phyloP scores from a whole-genome alignment of 345 rosid genomes.

The Pugionium dolabratum region DNA sequence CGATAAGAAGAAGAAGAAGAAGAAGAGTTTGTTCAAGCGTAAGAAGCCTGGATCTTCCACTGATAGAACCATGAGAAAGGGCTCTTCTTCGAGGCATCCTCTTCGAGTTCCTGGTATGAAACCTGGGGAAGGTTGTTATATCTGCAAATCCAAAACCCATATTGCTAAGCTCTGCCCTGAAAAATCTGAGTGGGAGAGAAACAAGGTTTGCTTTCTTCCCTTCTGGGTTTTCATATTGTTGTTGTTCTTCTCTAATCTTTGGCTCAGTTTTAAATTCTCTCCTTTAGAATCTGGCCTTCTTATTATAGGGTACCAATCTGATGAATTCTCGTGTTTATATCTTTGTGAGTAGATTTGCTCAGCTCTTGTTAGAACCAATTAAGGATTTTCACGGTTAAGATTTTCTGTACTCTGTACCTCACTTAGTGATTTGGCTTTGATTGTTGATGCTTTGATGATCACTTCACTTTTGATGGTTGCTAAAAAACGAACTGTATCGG shows the following conservation, averaged over 20 bases:
- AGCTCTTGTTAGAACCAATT: slow-evolving; percentile 9
- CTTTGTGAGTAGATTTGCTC: not conserved
- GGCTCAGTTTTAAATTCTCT: too few species aligned
- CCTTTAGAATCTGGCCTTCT: too few species aligned
- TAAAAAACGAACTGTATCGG: not conserved
- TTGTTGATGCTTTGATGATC: not conserved
- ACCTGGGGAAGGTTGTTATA: slow-evolving; percentile 90
- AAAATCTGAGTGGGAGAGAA: slow-evolving; percentile 85
- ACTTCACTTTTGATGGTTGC: too few species aligned
- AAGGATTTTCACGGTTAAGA: not conserved
- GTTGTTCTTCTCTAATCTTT: too few species aligned
- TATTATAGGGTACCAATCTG: too few species aligned
- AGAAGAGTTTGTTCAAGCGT: slow-evolving; percentile 63
- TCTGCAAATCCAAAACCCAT: slow-evolving; percentile 75
- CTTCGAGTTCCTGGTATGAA: slow-evolving; percentile 89
- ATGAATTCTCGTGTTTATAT: too few species aligned
- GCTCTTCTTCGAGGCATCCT: slow-evolving; percentile 60
- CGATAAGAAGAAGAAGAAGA: slow-evolving; percentile 58
- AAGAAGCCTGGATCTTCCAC: slow-evolving; percentile 48
- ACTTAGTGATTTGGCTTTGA: not conserved
- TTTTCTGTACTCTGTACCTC: not conserved
- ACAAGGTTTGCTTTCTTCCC: slow-evolving; percentile 57
- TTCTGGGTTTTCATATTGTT: too few species aligned
- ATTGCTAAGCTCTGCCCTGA: slow-evolving; percentile 83
- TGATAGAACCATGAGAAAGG: slow-evolving; percentile 38